phyloP scores from a whole-genome alignment of 2,329 filamentous ascomycete genomes.

The Trichoderma guizhouense region DNA sequence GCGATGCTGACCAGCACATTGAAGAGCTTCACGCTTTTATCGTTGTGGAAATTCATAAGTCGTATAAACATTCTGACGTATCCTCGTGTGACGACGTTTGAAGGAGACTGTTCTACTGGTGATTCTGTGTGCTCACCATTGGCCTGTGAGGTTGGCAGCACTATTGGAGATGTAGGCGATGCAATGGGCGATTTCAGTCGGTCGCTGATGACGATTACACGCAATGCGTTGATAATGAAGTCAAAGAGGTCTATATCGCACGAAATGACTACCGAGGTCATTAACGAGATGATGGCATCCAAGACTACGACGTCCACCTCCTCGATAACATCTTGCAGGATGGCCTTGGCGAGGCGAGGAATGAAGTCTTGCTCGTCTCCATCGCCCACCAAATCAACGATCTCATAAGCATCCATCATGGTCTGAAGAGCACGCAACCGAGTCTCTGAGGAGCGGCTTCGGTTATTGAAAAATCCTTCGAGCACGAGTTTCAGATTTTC shows the following conservation, averaged over 20 bases:
- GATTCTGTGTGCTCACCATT: slow-evolving; percentile 23
- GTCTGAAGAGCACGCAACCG: slow-evolving; percentile 60
- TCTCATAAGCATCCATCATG: slow-evolving; percentile 57
- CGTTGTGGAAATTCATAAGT: slow-evolving; percentile 62
- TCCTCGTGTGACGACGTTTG: slow-evolving; percentile 68
- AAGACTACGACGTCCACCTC: slow-evolving; percentile 66
- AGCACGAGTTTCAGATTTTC: slow-evolving; percentile 59
- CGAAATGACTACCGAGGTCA: slow-evolving; percentile 61
- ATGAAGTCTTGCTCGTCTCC: slow-evolving; percentile 57
- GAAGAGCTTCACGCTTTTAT: slow-evolving; percentile 62
- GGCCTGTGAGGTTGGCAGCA: slow-evolving; percentile 25
- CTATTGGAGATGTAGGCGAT: slow-evolving; percentile 29
- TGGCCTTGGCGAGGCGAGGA: slow-evolving; percentile 55
- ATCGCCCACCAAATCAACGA: slow-evolving; percentile 56
- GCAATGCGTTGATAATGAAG: slow-evolving; percentile 52
- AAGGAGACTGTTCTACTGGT: slow-evolving; percentile 48
- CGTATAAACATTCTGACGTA: slow-evolving; percentile 75
- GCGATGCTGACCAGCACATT: slow-evolving; percentile 62
- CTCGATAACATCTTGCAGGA: slow-evolving; percentile 58
- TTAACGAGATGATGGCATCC: slow-evolving; percentile 61
- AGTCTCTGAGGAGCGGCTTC: slow-evolving; percentile 56
- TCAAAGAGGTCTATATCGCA: slow-evolving; percentile 58
- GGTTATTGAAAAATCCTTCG: slow-evolving; percentile 61
- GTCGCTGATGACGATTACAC: slow-evolving; percentile 48
- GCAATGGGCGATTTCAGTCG: slow-evolving; percentile 42